These are phyloP conservation scores for Aspergillus unguis DNA, from an alignment of 2,329 filamentous ascomycete species.

Conservation along the genomic window DNA sequence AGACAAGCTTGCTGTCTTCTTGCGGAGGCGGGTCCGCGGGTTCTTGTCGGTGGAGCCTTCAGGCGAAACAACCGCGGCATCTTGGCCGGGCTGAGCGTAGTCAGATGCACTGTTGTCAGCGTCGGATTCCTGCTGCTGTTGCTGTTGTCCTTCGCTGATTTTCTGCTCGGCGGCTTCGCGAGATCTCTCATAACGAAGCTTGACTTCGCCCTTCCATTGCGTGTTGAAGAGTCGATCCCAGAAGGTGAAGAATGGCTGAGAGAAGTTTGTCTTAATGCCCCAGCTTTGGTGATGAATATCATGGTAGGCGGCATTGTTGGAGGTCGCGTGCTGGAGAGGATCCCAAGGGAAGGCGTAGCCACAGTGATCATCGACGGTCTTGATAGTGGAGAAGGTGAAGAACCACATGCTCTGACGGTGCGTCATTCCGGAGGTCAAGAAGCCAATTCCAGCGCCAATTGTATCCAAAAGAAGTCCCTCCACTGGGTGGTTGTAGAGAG, in stretches of 20 bases:
- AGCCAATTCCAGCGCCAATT: conserved; percentile 77
- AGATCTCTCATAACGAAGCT: conserved; percentile 57
- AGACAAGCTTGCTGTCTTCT: conserved; percentile 32
- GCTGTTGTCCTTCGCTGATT: conserved; percentile 46
- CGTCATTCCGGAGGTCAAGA: conserved; percentile 78
- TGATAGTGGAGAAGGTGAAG: conserved; percentile 84
- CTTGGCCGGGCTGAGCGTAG: conserved; percentile 20
- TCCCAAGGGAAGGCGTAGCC: conserved; percentile 96
- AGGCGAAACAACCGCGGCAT: conserved; percentile 23
- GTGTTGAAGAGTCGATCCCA: conserved; percentile 85
- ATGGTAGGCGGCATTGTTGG: conserved; percentile 95
- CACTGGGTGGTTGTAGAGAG: conserved; percentile 92
- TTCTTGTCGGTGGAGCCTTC: conserved; percentile 23
- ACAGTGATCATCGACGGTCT: conserved; percentile 97
- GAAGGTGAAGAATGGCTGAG: conserved; percentile 71
- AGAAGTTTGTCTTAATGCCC: conserved; percentile 76
- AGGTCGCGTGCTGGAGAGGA: conserved; percentile 83
- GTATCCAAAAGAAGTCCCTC: conserved; percentile 95
- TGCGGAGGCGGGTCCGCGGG: conserved; percentile 33
- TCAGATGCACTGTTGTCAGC: conserved; percentile 25
- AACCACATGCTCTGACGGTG: conserved; percentile 82
- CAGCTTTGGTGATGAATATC: conserved; percentile 98
- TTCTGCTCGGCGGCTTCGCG: conserved; percentile 56
- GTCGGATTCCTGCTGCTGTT: conserved; percentile 14
- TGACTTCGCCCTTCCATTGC: conserved; percentile 70